A percentile compares a stretch with the other conserved stretches of the same genome.
These are phyloP conservation scores for Rutstroemia sp. DNA, from an alignment of 2,329 filamentous ascomycete genomes.

Conservation along the genomic window DNA sequence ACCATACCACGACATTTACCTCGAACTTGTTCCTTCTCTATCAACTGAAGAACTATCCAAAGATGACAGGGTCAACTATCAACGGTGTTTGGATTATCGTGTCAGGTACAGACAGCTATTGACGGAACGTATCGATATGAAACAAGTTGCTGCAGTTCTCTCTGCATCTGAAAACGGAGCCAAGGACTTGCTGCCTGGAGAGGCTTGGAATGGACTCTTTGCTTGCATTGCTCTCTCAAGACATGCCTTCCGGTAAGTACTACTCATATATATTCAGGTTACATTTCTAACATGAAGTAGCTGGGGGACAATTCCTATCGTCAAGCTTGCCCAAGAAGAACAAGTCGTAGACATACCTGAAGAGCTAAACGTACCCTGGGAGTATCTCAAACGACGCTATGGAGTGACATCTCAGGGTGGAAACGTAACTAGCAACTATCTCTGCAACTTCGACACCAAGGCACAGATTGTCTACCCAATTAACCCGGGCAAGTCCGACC, in stretches of 20 bases:
- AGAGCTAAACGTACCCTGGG: slow-evolving; percentile 29
- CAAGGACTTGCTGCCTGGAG: slow-evolving; percentile 25
- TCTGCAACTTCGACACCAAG: slow-evolving; percentile 28
- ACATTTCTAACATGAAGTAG: slow-evolving; percentile 10
- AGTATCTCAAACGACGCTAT: slow-evolving; percentile 28
- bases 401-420: slow-evolving; percentile 28
- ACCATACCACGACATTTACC: slow-evolving; percentile 29
- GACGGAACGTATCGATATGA: slow-evolving; percentile 1
- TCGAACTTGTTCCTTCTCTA: slow-evolving; percentile 24
- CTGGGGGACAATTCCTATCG: slow-evolving; percentile 32
- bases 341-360: slow-evolving; percentile 26
- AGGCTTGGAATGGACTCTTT: slow-evolving; percentile 31
- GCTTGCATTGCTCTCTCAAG: slow-evolving; percentile 28
- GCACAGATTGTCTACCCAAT: slow-evolving; percentile 26
- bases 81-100: slow-evolving; percentile 8
- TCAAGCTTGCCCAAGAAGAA: slow-evolving; percentile 31
- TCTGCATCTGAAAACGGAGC: slow-evolving; percentile 20
- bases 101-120: slow-evolving; percentile 1
- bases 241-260: slow-evolving; percentile 28
- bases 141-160: not conserved
- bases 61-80: slow-evolving; percentile 25
- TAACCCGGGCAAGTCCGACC: slow-evolving; percentile 27
- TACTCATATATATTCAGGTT: not conserved
- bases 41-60: slow-evolving; percentile 19
- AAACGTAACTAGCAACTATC: slow-evolving; percentile 29